Evolutionary conservation across 2,329 filamentous ascomycete genomes (phyloP).

Genomic region (Nannizzia gypsea): DNA sequence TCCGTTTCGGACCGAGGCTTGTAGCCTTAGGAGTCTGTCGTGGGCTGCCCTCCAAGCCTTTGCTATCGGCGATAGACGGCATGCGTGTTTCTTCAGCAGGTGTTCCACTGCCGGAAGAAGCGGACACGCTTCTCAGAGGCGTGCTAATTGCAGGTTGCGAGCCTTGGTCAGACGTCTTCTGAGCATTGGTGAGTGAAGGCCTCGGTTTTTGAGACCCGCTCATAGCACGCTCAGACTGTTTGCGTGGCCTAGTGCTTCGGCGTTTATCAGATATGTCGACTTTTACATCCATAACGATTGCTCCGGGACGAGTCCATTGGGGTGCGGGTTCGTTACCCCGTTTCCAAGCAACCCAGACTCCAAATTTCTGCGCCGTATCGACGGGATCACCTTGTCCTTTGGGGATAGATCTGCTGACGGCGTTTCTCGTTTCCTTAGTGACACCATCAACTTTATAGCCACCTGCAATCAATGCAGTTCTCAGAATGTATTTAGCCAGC

Average conservation of each 20-base stretch:
- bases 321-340: slow-evolving; percentile 52
- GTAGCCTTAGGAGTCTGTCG: slow-evolving; percentile 26
- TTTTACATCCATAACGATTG: slow-evolving; percentile 39
- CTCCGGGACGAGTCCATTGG: slow-evolving; percentile 50
- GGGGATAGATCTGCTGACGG: slow-evolving; percentile 51
- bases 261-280: slow-evolving; percentile 43
- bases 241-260: slow-evolving; percentile 43
- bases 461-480: slow-evolving; percentile 50
- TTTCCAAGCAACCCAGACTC: slow-evolving; percentile 57
- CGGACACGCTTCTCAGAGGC: slow-evolving; percentile 10
- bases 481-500: slow-evolving; percentile 49
- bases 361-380: slow-evolving; percentile 48
- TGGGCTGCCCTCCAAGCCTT: slow-evolving; percentile 18
- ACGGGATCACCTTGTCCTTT: slow-evolving; percentile 51
- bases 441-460: slow-evolving; percentile 49
- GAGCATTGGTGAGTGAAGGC: neutral
- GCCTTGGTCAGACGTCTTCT: neutral
- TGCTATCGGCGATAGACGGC: slow-evolving; percentile 16
- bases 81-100: slow-evolving; percentile 16
- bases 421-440: slow-evolving; percentile 46
- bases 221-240: slow-evolving; percentile 44
- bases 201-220: slow-evolving; percentile 22
- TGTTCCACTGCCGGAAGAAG: slow-evolving; percentile 19
- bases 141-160: slow-evolving; percentile 5
- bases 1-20: slow-evolving; percentile 46